Evolutionary conservation across 441 rosid species (phyloP).

Genomic region (Flueggea neowawraea): DNA sequence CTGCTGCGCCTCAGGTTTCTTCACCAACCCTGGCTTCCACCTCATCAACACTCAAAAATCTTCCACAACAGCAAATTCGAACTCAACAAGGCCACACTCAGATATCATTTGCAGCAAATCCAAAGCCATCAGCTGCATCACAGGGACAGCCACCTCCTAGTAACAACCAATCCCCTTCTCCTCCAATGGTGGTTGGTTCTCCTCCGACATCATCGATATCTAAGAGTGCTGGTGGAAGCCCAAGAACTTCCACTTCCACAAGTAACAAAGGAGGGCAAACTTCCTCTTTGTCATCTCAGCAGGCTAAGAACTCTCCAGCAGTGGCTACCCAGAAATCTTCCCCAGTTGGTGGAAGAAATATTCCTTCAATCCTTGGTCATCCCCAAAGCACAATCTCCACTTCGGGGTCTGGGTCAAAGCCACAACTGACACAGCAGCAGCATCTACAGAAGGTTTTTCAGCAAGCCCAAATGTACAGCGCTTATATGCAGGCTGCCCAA

Average conservation of each 20-base stretch:
- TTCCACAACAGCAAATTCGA: constrained; percentile 70
- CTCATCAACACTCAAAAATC: constrained; percentile 54
- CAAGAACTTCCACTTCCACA: constrained; percentile 63
- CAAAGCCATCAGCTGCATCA: constrained; percentile 44
- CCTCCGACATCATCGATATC: constrained; percentile 85
- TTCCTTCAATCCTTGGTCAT: constrained; percentile 70
- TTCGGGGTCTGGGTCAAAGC: constrained; percentile 44
- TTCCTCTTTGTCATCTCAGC: constrained; percentile 62
- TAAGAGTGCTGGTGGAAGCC: constrained; percentile 88
- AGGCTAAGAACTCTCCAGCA: constrained; percentile 55
- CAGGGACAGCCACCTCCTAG: constrained; percentile 58
- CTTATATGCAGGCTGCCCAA: constrained; percentile 54
- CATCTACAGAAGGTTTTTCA: constrained; percentile 51
- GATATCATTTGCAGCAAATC: constrained; percentile 80
- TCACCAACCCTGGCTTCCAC: constrained; percentile 55
- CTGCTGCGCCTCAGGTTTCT: constrained; percentile 50
- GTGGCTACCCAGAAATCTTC: constrained; percentile 49
- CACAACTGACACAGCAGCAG: constrained; percentile 49
- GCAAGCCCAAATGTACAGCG: constrained; percentile 48
- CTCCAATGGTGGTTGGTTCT: constrained; percentile 70
- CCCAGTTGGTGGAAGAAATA: constrained; percentile 57
- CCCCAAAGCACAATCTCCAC: constrained; percentile 44
- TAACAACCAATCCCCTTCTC: constrained; percentile 56
- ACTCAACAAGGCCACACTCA: constrained; percentile 66
- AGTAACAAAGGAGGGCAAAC: constrained; percentile 71